phyloP scores from a whole-genome alignment of 148 eudicot species.

The Gaultheria prostrata region DNA sequence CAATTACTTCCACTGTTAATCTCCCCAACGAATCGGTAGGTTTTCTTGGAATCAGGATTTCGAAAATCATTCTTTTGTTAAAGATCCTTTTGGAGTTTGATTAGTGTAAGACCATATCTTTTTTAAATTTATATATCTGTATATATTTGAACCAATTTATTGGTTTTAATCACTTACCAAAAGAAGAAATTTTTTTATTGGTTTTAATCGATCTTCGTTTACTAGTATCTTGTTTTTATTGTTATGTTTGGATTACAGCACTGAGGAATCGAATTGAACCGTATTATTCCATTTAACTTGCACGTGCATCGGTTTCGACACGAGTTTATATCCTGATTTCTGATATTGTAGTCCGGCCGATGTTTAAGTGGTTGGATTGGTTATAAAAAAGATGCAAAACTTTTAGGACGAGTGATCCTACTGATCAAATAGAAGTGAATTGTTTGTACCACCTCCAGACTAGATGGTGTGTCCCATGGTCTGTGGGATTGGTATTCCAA shows the following conservation, averaged over 20 bases:
- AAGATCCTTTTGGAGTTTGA: neutral
- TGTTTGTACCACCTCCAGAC: neutral
- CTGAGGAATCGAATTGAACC: neutral
- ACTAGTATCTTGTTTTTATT: neutral
- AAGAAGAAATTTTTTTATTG: no score
- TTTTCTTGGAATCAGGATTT: neutral
- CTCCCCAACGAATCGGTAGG: constrained; percentile 33
- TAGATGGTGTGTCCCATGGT: neutral
- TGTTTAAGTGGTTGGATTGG: neutral
- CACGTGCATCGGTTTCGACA: neutral
- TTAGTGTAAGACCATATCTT: neutral
- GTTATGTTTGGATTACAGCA: neutral
- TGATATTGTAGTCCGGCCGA: neutral
- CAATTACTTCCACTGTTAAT: constrained; percentile 28
- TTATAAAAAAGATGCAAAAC: neutral
- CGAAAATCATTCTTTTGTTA: neutral
- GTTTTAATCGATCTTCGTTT: neutral
- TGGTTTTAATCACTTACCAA: neutral
- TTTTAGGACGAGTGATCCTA: neutral
- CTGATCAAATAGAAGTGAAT: neutral
- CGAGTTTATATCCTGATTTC: neutral
- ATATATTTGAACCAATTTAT: neutral
- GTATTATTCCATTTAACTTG: neutral
- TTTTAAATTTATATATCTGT: neutral
- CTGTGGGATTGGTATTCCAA: neutral